Conservation (phyloP, 352 stramenopile genomes). For the Globisporangium radiosum region DNA sequence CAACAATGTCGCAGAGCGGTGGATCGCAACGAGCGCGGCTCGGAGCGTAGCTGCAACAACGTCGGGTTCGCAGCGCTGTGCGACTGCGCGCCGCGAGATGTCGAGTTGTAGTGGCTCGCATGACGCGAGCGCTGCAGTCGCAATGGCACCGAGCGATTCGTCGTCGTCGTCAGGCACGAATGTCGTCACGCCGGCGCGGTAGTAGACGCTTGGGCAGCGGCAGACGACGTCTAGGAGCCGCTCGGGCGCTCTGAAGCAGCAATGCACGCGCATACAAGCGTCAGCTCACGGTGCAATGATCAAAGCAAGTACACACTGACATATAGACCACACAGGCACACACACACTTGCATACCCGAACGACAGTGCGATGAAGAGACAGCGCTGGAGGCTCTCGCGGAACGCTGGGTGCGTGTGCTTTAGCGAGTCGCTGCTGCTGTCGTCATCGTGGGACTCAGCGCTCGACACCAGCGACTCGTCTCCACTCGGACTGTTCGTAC, state of each 20-base stretch:
- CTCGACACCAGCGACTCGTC: no score
- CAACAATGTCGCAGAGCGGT: not conserved
- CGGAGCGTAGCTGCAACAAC: not conserved
- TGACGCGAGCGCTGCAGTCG: not conserved
- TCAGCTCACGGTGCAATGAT: no score
- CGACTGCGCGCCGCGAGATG: constrained; percentile 1
- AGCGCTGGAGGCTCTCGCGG: constrained; percentile 43
- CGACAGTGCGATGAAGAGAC: constrained; percentile 47
- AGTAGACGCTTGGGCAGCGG: constrained; percentile 35
- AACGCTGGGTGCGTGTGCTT: constrained; percentile 22
- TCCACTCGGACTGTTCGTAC: not conserved
- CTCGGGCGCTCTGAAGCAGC: constrained; percentile 14
- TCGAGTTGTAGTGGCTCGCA: constrained; percentile 8
- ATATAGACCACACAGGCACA: not conserved
- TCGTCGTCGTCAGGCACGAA: constrained; percentile 14
- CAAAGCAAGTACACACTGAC: not conserved
- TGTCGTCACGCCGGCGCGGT: constrained; percentile 33
- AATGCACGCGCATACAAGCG: not conserved
- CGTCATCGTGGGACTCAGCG: no score
- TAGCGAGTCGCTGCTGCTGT: no score
- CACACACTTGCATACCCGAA: constrained; percentile 19
- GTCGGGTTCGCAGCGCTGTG: no score
- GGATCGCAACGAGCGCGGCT: not conserved
- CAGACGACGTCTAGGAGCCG: constrained; percentile 34
- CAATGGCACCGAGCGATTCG: constrained; percentile 26